phyloP scores from a whole-genome alignment of 2,329 filamentous ascomycete genomes.

The Calonectria hawksworthii region DNA sequence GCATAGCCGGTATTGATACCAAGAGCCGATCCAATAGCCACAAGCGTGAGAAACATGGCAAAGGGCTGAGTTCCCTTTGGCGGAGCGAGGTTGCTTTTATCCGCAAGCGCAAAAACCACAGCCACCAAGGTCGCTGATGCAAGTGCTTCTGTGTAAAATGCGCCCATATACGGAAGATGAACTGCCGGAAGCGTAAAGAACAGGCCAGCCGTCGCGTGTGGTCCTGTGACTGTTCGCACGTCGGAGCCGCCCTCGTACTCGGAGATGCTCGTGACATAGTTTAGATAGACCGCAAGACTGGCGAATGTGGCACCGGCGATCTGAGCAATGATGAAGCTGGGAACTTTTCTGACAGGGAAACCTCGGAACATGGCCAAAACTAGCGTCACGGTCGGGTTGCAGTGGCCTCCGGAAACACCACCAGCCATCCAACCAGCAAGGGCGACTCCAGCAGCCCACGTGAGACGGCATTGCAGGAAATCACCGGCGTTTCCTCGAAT shows the following conservation, averaged over 20 bases:
- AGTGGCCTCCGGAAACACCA: slow-evolving; percentile 11
- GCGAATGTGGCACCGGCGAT: not conserved
- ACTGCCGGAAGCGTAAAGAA: slow-evolving; percentile 8
- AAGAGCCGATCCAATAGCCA: not conserved
- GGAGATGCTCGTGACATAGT: slow-evolving; percentile 12
- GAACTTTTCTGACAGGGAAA: slow-evolving; percentile 1
- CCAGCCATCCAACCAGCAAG: slow-evolving; percentile 11
- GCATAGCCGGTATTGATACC: not conserved
- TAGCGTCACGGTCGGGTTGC: slow-evolving; percentile 12
- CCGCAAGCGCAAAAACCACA: slow-evolving; percentile 8
- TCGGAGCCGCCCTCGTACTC: slow-evolving; percentile 11
- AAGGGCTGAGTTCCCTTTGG: slow-evolving; percentile 15
- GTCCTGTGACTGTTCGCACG: slow-evolving; percentile 1
- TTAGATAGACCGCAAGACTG: not conserved
- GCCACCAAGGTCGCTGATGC: not conserved
- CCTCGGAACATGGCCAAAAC: slow-evolving; percentile 6
- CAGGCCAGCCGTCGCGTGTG: slow-evolving; percentile 7
- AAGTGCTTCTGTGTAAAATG: slow-evolving; percentile 5
- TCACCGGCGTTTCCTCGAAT: slow-evolving; percentile 12
- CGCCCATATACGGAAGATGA: slow-evolving; percentile 1
- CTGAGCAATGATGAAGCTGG: not conserved
- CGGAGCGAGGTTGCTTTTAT: slow-evolving; percentile 11
- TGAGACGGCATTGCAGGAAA: slow-evolving; percentile 11
- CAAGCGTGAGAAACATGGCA: slow-evolving; percentile 11
- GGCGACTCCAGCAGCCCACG: slow-evolving; percentile 7